Conservation (phyloP, 192 early-diverging fungal species). For the Coemansia sp. region DNA sequence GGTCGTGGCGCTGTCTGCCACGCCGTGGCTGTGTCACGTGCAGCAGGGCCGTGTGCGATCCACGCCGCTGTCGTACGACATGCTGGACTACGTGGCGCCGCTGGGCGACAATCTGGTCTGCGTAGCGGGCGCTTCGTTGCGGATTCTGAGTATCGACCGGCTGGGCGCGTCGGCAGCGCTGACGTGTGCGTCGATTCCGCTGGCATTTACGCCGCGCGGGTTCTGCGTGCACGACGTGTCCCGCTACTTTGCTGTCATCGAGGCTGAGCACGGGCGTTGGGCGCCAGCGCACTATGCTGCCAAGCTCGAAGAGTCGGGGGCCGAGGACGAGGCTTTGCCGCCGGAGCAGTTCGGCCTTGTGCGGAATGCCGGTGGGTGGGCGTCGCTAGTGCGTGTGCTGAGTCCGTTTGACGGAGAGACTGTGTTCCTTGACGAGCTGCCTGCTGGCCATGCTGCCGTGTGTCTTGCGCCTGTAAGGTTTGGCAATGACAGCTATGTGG, state of each 20-base stretch:
- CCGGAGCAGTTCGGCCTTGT: too few species aligned
- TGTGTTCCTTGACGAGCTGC: constrained; percentile 69
- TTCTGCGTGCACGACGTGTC: constrained; percentile 72
- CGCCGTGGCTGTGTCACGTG: constrained; percentile 92
- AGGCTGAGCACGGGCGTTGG: constrained; percentile 70
- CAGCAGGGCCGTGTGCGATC: constrained; percentile 70
- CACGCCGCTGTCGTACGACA: constrained; percentile 84
- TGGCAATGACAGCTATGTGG: constrained; percentile 21
- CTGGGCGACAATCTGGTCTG: constrained; percentile 87
- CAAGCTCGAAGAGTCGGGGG: too few species aligned
- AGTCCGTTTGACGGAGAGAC: constrained; percentile 77
- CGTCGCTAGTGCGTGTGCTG: constrained; percentile 79
- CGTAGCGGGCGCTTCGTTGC: constrained; percentile 80
- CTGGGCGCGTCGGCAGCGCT: constrained; percentile 43
- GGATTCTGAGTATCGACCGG: constrained; percentile 84
- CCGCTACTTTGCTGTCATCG: constrained; percentile 85
- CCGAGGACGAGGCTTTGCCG: too few species aligned
- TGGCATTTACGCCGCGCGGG: constrained; percentile 85
- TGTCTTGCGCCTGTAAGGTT: constrained; percentile 69
- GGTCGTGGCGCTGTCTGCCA: constrained; percentile 81
- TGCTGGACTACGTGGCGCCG: constrained; percentile 78
- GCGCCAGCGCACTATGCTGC: constrained; percentile 13
- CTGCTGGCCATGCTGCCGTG: constrained; percentile 84
- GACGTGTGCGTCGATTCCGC: constrained; percentile 63
- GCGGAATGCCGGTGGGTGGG: constrained; percentile 70